Evolutionary conservation across 2,329 filamentous ascomycete genomes (phyloP).

Genomic region (Talaromyces rugulosus): DNA sequence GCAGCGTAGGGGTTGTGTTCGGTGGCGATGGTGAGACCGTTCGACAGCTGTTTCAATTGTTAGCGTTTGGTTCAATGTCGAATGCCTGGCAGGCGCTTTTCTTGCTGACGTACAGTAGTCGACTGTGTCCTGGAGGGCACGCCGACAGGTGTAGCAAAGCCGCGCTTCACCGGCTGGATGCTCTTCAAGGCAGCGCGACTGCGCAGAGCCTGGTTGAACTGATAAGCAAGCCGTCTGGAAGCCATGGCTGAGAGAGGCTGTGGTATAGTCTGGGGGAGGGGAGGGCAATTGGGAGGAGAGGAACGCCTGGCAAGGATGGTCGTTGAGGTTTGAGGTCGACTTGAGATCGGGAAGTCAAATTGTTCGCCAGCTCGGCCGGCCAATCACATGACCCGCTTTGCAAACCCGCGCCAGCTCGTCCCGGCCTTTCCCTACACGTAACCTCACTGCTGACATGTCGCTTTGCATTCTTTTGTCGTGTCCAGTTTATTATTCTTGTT

Average conservation of each 20-base stretch:
- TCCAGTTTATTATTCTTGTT: background rate
- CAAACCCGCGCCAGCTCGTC: constrained; percentile 31
- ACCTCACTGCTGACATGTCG: background rate
- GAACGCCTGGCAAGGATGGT: constrained; percentile 35
- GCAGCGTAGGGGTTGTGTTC: constrained; percentile 98
- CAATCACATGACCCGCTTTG: constrained; percentile 44
- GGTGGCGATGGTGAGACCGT: constrained; percentile 73
- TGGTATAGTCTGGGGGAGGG: constrained; percentile 35
- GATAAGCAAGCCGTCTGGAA: constrained; percentile 94
- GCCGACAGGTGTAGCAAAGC: constrained; percentile 79
- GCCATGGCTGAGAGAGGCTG: constrained; percentile 62
- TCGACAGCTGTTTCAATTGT: constrained; percentile 19
- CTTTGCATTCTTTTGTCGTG: too few relatives aligned
- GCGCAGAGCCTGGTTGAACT: constrained; percentile 85
- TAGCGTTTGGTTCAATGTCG: background rate
- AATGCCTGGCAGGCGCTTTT: background rate
- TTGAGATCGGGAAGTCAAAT: constrained; percentile 44
- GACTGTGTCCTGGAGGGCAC: constrained; percentile 80
- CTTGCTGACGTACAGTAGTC: constrained; percentile 66
- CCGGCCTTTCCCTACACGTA: constrained; percentile 17
- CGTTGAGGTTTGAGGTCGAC: constrained; percentile 32
- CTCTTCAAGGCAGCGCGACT: constrained; percentile 78
- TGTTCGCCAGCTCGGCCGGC: constrained; percentile 36
- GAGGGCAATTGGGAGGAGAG: constrained; percentile 44
- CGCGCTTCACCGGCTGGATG: constrained; percentile 72